Conservation (phyloP, 805 yeast species). For the Suhomyces pyralidae region DNA sequence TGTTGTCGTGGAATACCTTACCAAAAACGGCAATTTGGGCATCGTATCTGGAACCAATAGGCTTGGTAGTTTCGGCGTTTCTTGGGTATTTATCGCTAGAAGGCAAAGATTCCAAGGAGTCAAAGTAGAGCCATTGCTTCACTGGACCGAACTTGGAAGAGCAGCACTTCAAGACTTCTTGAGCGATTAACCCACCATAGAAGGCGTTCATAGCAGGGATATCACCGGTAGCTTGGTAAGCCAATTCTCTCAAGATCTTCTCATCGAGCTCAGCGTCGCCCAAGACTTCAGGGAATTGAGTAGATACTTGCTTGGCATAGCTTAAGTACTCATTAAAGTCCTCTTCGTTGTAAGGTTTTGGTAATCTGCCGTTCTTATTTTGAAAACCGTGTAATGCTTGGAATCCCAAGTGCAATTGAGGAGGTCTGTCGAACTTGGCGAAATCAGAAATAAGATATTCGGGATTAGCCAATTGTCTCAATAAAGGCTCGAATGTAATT, state of each 20-base stretch:
- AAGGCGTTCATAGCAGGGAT: constrained; percentile 86
- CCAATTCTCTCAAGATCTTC: constrained; percentile 63
- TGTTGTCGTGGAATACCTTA: constrained; percentile 61
- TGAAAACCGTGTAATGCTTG: constrained; percentile 81
- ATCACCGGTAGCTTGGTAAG: constrained; percentile 89
- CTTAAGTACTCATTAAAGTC: constrained; percentile 69
- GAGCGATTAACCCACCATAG: constrained; percentile 92
- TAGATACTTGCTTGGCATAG: constrained; percentile 57
- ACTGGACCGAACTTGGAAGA: constrained; percentile 95
- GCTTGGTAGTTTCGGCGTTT: constrained; percentile 67
- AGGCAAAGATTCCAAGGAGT: constrained; percentile 90
- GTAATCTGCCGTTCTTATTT: constrained; percentile 62
- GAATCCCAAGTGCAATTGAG: constrained; percentile 87
- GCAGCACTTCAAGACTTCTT: constrained; percentile 92
- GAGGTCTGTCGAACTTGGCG: constrained; percentile 91
- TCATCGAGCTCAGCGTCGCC: constrained; percentile 58
- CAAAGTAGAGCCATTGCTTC: constrained; percentile 89
- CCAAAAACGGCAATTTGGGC: constrained; percentile 96
- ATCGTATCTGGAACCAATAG: constrained; percentile 83
- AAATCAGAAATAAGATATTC: constrained; percentile 81
- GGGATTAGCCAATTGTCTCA: constrained; percentile 68
- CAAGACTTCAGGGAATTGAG: constrained; percentile 54
- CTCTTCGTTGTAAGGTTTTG: constrained; percentile 69
- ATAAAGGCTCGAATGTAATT: constrained; percentile 60
- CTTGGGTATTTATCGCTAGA: constrained; percentile 53